Conservation (phyloP, 225 moss, liverwort and hornwort genomes). For the Thuidium tamariscinum region DNA sequence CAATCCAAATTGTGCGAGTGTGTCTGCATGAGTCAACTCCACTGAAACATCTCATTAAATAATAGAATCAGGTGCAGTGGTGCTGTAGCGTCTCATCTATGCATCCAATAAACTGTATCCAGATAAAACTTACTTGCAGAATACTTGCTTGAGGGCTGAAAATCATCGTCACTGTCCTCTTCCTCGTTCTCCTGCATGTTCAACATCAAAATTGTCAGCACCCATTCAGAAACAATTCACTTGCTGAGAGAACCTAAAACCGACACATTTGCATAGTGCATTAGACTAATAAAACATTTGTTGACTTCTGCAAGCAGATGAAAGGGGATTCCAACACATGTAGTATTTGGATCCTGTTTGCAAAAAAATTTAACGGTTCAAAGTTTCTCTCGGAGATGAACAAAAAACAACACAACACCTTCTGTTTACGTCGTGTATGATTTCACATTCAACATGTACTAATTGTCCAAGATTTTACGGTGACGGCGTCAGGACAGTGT, state of each 20-base stretch:
- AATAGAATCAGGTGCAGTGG: neutral
- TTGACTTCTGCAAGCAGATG: neutral
- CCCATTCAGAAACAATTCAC: neutral
- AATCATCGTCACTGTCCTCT: slow-evolving; percentile 67
- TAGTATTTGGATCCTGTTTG: neutral
- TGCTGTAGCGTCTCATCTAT: neutral
- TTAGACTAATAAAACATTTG: neutral
- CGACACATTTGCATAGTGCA: neutral
- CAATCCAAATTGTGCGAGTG: neutral
- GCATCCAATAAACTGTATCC: neutral
- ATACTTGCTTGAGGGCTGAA: slow-evolving; percentile 39
- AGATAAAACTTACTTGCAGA: slow-evolving; percentile 54
- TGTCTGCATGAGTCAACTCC: neutral
- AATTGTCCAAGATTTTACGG: neutral
- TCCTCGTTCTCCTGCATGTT: slow-evolving; percentile 65
- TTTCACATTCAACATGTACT: neutral
- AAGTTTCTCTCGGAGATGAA: neutral
- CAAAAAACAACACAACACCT: neutral
- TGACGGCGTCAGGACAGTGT: neutral
- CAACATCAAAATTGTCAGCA: neutral
- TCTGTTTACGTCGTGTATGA: neutral
- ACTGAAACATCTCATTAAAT: neutral
- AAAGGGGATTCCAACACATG: neutral
- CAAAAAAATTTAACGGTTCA: neutral
- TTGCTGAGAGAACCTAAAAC: neutral